phyloP scores from a whole-genome alignment of 106 monocot genomes.

The Dioscorea alata region DNA sequence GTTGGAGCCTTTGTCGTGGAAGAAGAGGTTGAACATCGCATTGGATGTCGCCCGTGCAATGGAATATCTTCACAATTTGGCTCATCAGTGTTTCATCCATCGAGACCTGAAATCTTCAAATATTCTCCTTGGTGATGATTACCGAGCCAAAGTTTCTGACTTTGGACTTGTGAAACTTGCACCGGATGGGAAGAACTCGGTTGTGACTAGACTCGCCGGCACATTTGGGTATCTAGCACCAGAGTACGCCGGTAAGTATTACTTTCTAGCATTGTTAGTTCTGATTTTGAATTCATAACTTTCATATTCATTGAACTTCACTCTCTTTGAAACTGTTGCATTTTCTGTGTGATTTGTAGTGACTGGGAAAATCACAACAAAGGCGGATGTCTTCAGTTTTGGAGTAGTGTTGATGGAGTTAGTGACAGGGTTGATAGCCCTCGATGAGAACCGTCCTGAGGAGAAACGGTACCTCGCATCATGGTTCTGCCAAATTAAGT shows the following conservation, averaged over 20 bases:
- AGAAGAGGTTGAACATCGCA: constrained; percentile 59
- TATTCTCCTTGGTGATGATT: constrained; percentile 65
- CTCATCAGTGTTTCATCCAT: constrained; percentile 61
- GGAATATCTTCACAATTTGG: constrained; percentile 76
- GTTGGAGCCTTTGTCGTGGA: constrained; percentile 63
- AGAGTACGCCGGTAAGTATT: constrained; percentile 68
- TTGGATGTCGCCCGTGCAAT: constrained; percentile 66
- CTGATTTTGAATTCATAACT: too few species aligned
- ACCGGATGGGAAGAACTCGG: constrained; percentile 56
- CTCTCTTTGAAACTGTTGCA: background rate
- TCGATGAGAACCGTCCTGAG: constrained; percentile 54
- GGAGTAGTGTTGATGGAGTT: constrained; percentile 79
- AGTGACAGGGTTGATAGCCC: constrained; percentile 55
- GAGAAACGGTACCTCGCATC: constrained; percentile 47
- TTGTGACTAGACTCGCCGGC: constrained; percentile 67
- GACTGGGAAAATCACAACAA: constrained; percentile 60
- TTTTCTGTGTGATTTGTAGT: constrained; percentile 14
- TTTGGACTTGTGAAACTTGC: constrained; percentile 70
- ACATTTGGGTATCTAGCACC: constrained; percentile 80
- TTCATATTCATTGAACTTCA: too few species aligned
- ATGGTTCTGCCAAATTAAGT: constrained; percentile 39
- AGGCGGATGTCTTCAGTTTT: constrained; percentile 76
- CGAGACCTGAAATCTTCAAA: constrained; percentile 74
- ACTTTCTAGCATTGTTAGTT: background rate
- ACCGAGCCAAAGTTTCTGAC: constrained; percentile 65